phyloP scores from a whole-genome alignment of 805 yeast species.

The Debaryomyces maramus region DNA sequence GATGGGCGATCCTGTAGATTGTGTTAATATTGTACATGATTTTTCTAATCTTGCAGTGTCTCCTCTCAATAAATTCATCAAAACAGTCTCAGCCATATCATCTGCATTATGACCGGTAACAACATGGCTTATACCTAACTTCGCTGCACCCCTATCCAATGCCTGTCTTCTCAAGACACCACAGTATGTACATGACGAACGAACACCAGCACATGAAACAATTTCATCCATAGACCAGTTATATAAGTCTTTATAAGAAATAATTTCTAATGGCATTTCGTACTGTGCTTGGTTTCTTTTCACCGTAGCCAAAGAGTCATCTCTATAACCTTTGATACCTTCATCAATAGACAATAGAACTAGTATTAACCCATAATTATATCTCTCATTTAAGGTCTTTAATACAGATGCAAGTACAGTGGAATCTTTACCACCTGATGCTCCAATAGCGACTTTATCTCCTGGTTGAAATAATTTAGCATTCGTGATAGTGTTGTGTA shows the following conservation, averaged over 20 bases:
- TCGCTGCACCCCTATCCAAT: constrained; percentile 90
- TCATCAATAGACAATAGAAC: constrained; percentile 89
- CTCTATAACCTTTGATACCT: constrained; percentile 95
- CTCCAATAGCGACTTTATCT: constrained; percentile 93
- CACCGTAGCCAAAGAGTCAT: constrained; percentile 95
- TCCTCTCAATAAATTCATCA: constrained; percentile 94
- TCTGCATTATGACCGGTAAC: constrained; percentile 99
- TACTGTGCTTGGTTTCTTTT: constrained; percentile 88
- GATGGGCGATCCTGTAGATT: constrained; percentile 81
- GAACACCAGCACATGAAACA: constrained; percentile 88
- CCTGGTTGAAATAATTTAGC: constrained; percentile 74
- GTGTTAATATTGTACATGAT: constrained; percentile 83
- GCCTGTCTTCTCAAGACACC: constrained; percentile 98
- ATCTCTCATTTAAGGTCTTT: constrained; percentile 83
- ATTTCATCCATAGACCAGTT: constrained; percentile 99
- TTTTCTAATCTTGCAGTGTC: constrained; percentile 90
- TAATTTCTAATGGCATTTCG: constrained; percentile 72
- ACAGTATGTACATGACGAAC: constrained; percentile 96
- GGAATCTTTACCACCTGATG: constrained; percentile 98
- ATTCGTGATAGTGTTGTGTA: constrained; percentile 80
- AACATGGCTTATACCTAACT: constrained; percentile 80
- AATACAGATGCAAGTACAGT: constrained; percentile 90
- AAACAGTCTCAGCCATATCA: constrained; percentile 97
- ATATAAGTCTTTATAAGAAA: constrained; percentile 84
- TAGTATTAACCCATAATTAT: constrained; percentile 83